Conservation (phyloP, 306 rosid genomes). For the Pachyrhizus erosus region DNA sequence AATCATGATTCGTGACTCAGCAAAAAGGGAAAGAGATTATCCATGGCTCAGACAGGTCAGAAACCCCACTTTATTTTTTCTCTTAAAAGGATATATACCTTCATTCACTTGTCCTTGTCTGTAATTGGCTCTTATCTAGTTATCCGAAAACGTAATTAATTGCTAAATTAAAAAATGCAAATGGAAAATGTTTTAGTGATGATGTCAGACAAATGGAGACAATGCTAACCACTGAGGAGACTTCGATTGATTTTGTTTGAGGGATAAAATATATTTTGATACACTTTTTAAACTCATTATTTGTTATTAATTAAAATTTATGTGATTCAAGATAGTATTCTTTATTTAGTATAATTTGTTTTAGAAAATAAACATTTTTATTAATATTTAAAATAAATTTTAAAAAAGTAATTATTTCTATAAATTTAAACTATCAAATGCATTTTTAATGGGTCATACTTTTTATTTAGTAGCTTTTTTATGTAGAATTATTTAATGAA, state of each 20-base stretch:
- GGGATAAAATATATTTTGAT: not conserved
- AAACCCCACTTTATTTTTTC: not conserved
- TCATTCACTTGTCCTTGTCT: conserved; percentile 28
- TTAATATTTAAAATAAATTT: not conserved
- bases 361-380: too few species aligned
- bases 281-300: not conserved
- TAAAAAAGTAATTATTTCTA: not conserved
- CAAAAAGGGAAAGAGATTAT: conserved; percentile 7
- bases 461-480: not conserved
- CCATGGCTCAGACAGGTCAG: not conserved
- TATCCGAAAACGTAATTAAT: conserved; percentile 7
- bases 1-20: conserved; percentile 22
- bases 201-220: not conserved
- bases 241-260: not conserved
- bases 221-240: not conserved
- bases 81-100: not conserved
- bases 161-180: not conserved
- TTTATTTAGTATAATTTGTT: not conserved
- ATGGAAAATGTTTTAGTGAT: not conserved
- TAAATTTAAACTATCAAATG: not conserved
- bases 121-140: conserved; percentile 13
- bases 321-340: not conserved
- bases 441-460: not conserved
- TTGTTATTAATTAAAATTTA: not conserved
- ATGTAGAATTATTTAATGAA: not conserved